Percentiles rank a stretch among this genome's conserved stretches.
These are phyloP conservation scores for Sporothrix luriei DNA, from an alignment of 2,329 filamentous ascomycete species.

Conservation along the genomic window DNA sequence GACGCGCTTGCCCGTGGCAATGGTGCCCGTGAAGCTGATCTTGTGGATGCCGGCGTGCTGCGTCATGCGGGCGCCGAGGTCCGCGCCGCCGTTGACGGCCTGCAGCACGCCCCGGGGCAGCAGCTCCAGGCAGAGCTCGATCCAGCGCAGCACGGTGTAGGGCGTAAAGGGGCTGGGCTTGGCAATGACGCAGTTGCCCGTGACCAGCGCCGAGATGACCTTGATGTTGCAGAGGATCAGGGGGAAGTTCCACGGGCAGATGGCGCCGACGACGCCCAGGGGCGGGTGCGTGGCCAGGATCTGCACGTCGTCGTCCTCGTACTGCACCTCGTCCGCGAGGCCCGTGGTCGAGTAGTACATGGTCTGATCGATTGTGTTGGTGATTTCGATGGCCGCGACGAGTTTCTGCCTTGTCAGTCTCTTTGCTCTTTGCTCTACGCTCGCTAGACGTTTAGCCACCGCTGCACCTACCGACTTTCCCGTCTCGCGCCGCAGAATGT, in stretches of 20 bases:
- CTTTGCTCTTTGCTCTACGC: too few species aligned
- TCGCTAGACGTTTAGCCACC: too few species aligned
- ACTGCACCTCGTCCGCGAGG: conserved; percentile 51
- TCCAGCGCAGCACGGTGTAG: conserved; percentile 55
- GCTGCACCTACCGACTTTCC: conserved; percentile 50
- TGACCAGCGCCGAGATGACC: conserved; percentile 50
- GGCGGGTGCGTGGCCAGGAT: conserved; percentile 51
- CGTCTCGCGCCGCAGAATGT: conserved; percentile 52
- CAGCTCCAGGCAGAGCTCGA: conserved; percentile 49
- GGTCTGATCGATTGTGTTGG: conserved; percentile 45
- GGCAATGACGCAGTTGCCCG: conserved; percentile 59
- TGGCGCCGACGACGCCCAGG: conserved; percentile 56
- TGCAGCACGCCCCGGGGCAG: conserved; percentile 51
- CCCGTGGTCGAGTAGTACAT: conserved; percentile 45
- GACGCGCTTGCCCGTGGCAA: conserved; percentile 49
- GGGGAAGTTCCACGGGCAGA: conserved; percentile 64
- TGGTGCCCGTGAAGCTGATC: conserved; percentile 62
- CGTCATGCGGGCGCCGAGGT: conserved; percentile 57
- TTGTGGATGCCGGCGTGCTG: conserved; percentile 58
- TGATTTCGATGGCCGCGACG: conserved; percentile 47
- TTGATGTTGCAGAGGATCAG: conserved; percentile 53
- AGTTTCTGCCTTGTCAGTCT: conserved; percentile 33
- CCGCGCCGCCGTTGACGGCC: conserved; percentile 56
- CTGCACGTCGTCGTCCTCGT: conserved; percentile 49
- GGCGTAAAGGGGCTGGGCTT: conserved; percentile 62